Evolutionary conservation across 352 stramenopile genomes (phyloP), one percentile per base, ranked within the genome.

Genomic region (Phytophthora pisi): DNA sequence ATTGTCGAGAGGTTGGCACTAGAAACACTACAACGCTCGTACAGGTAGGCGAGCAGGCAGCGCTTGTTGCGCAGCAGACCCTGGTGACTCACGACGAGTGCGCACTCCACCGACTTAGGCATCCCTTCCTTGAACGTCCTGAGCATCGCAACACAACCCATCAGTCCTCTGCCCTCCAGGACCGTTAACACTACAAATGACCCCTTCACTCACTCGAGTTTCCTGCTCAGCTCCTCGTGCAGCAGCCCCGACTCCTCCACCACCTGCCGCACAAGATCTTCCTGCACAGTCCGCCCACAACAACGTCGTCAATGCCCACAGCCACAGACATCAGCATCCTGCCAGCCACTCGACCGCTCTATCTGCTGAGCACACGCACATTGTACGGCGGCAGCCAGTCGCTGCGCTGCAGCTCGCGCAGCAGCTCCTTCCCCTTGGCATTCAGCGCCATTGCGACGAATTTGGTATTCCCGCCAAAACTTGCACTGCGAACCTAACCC

Each of bases 331-430:
- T 20, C 38, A 47, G 53, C 28, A 31, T 7, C 52, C n/a, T 61
- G 28, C 23, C 10, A 55, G 42, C 31, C 24, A 42, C 10, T 26
- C 6, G 16, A 49, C 18, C 49, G 38, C 13, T 65, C 50, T 64
- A 58, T 67, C 52, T 51, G 1, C 10, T 40, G n/a, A 46, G 5
- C 42, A 18, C 20, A 69, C 84, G 55, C 70, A 95, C 92, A 70
- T 97, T 97, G 78, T 97, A 97, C 4, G 90, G 82, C 13, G 92
- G 90, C 40, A 98, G 68, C 92, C 92, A 98, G 72, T 97, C 90
- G 70, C 91, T 97, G 20, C 90, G 90, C 77, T 91, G 80, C 47
- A 98, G 77, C 77, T 98, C 92, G 53, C 88, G 87, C 58, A 98
- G 73, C 42, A 98, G 74, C 71, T 97, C 89, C 61, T 83, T 89